Base-by-base conservation (phyloP, 495 filamentous ascomycete species). In the Pyrenula massariospora region DNA sequence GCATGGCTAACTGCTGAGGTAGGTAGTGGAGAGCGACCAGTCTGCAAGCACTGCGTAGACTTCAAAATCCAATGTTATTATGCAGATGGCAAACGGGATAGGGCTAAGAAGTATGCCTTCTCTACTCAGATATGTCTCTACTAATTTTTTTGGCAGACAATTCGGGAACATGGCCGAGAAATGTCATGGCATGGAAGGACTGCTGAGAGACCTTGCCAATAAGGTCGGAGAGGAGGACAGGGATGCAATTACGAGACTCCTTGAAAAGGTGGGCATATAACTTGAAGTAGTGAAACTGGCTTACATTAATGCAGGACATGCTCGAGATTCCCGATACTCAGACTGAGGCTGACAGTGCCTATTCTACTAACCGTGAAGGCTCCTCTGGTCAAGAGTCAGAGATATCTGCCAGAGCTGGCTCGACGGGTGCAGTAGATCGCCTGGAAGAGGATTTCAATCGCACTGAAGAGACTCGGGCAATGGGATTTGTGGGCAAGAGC, bases 401-500 rank as follows among this genome's bases (percentile, higher is more conserved):
- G 15, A 68, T 65, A 2, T 65, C 70, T 24, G 84, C 79, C 1
- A 82, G 80, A 2, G 74, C 80, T 48, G 82, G 83, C 10, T 87
- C 84, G 1, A 74, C 78, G 2, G 79, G 79, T 23, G 81, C 79
- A 12, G 66, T 82, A 22, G 84, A 86, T 59, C 70, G 73, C 12
- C 74, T 84, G n/a, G 70, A 80, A 48, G 79, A 85, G 61, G 84
- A 87, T 52, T 62, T 78, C 12, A 83, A 82, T 60, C 73, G 73
- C 23, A 77, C 62, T 24, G 71, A 76, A 58, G 63, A 67, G 48
- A 66, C 73, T n/a, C 60, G 75, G 54, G 73, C 75, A 2, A 84
- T 78, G 10, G 84, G 84, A 0, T 85, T 78, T 63, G 73, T 85
- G 64, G 84, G 84, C 12, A 84, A 84, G 59, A 84, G 78, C 53